Percentiles rank a stretch among this genome's conserved stretches.
Evolutionary conservation across 768 basidiomycete species (phyloP).

Genomic region (Mycena kentingensis): DNA sequence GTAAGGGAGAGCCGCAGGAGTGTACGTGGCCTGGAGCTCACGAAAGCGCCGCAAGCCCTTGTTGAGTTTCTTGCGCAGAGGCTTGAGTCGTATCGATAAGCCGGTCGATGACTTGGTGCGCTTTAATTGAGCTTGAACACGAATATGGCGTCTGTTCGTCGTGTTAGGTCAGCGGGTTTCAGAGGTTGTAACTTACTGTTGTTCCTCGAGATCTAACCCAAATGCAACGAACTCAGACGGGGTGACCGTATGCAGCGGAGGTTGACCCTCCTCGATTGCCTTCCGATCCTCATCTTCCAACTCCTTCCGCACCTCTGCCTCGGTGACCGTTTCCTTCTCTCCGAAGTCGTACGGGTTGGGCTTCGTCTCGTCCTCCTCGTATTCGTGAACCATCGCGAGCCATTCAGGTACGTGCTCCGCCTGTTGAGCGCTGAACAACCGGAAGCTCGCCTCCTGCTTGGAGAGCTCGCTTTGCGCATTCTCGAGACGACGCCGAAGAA

Average conservation of each 20-base stretch:
- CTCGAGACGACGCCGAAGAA: neutral
- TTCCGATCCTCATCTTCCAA: neutral
- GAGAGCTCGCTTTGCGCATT: neutral
- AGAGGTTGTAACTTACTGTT: constrained; percentile 6
- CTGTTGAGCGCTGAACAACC: neutral
- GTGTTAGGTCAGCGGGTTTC: neutral
- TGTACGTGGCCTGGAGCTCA: constrained; percentile 1
- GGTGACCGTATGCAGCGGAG: neutral
- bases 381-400: neutral
- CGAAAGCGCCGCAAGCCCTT: neutral
- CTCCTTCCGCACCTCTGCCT: neutral
- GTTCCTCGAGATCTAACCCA: constrained; percentile 1
- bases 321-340: neutral
- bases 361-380: neutral
- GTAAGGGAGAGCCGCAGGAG: neutral
- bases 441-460: neutral
- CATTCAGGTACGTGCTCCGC: neutral
- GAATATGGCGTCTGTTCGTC: neutral
- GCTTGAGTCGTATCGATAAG: neutral
- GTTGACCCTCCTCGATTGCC: neutral
- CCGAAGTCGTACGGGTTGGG: neutral
- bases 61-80: neutral
- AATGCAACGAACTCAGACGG: neutral
- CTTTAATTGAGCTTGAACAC: neutral
- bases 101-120: neutral